Conservation (phyloP, 192 early-diverging fungal species). For the Lobosporangium transversale region DNA sequence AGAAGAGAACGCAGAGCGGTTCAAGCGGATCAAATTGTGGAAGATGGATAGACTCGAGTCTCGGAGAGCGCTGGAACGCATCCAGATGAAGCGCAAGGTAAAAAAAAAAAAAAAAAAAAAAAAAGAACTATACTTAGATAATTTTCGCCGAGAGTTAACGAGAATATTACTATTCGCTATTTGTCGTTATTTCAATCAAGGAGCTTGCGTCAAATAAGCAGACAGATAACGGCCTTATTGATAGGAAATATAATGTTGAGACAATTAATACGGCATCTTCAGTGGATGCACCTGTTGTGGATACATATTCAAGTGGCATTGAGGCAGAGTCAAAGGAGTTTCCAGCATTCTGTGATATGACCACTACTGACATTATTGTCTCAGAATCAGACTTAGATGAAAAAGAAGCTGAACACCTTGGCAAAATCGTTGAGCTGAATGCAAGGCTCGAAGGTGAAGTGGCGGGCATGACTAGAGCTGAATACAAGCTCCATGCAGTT, state of each 20-base stretch:
- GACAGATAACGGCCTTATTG: no score
- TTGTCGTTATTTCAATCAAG: no score
- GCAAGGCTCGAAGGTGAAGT: conserved; percentile 48
- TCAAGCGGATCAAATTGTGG: conserved; percentile 47
- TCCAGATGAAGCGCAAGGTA: conserved; percentile 16
- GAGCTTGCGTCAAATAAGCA: no score
- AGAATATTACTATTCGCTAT: no score
- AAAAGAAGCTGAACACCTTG: conserved; percentile 23
- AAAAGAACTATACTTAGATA: neutral
- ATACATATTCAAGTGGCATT: no score
- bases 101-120: neutral
- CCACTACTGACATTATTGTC: no score
- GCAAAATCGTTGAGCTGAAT: conserved; percentile 15
- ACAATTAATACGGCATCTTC: no score
- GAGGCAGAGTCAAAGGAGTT: no score
- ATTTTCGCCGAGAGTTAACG: neutral
- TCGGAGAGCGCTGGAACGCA: conserved; percentile 23
- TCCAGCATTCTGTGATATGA: no score
- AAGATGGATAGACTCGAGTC: conserved; percentile 34
- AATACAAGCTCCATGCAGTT: conserved; percentile 78
- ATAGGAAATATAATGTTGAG: no score
- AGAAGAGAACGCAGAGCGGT: conserved; percentile 15
- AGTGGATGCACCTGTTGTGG: no score
- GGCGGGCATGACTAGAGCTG: conserved; percentile 38
- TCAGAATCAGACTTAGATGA: no score